Conservation (phyloP, 2,329 filamentous ascomycete genomes). For the Pseudonectria buxi region DNA sequence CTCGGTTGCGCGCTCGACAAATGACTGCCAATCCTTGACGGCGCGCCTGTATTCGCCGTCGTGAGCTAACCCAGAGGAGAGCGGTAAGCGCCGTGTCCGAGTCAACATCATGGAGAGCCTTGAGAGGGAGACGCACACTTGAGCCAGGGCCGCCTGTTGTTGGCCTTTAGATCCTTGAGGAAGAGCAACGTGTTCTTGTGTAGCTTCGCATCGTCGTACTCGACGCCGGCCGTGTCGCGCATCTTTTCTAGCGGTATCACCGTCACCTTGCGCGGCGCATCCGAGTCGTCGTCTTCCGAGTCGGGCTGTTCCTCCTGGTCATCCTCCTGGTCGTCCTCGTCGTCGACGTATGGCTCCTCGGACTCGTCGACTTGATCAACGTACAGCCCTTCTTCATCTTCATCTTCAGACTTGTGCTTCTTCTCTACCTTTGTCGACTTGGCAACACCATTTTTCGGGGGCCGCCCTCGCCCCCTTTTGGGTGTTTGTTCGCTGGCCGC, state of each 20-base stretch:
- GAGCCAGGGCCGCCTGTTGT: slow-evolving; percentile 54
- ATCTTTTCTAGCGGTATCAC: slow-evolving; percentile 31
- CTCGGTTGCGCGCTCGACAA: slow-evolving; percentile 64
- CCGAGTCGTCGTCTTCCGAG: slow-evolving; percentile 32
- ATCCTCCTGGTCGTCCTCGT: slow-evolving; percentile 15
- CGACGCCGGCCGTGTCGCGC: slow-evolving; percentile 26
- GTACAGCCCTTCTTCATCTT: not conserved
- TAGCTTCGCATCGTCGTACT: slow-evolving; percentile 46
- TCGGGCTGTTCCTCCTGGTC: slow-evolving; percentile 26
- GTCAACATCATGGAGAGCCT: not conserved
- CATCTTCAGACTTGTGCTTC: slow-evolving; percentile 21
- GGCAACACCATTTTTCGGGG: slow-evolving; percentile 16
- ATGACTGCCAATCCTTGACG: slow-evolving; percentile 74
- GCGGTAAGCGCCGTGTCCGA: not conserved
- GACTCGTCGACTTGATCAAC: slow-evolving; percentile 16
- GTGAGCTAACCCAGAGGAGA: slow-evolving; percentile 59
- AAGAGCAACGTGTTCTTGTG: slow-evolving; percentile 55
- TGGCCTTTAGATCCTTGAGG: slow-evolving; percentile 50
- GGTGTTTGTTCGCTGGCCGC: slow-evolving; percentile 9
- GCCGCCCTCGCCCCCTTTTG: slow-evolving; percentile 23
- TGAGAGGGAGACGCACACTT: slow-evolving; percentile 36
- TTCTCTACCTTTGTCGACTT: slow-evolving; percentile 1
- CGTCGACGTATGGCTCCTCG: slow-evolving; percentile 18
- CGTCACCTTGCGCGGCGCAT: slow-evolving; percentile 27
- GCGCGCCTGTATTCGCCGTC: slow-evolving; percentile 73